Evolutionary conservation across 1,139 yeast genomes (phyloP), one percentile per base, ranked within the genome.

Genomic region (Blastobotrys illinoisensis): DNA sequence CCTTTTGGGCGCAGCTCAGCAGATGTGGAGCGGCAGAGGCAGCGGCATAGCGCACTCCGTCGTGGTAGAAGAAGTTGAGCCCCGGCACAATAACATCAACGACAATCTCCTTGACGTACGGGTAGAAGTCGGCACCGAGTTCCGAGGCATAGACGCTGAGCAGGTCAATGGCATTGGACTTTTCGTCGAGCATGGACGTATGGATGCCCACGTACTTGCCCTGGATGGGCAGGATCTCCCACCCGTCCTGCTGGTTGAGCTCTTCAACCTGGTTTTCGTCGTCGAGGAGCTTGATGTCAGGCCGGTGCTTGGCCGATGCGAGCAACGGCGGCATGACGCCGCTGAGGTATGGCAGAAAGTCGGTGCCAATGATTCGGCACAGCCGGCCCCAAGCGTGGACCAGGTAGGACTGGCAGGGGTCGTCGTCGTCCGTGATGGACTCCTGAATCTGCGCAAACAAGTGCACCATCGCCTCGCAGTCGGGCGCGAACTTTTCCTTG

Each of bases 301-400:
- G 97, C 32, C 90, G 81, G 16, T 95, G 91, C 66, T 85, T 88
- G 5, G 97, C 99, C 40, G 93, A 86, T 54, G 79, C 80, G 56
- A 93, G 71, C 57, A 93, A 74, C 13, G 97, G 93, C 19, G 98
- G 98, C 69, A 93, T 79, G 44, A 93, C 97, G n/a, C 83, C 81
- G 40, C 90, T 88, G 57, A 93, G 76, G 62, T 83, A 86, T n/a
- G 96, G 97, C 59, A 88, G 72, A 70, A 93, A 93, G 53, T 89
- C 96, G 57, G 79, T 80, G 24, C 97, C 96, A 55, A 91, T 78
- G 50, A 93, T 81, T 64, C 88, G 80, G 68, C 99, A 93, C 52
- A 93, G 79, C 66, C 99, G 82, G 54, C 95, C 91, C 99, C 99
- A 93, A 50, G 96, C 97, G 70, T 89, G 96, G 63, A 90, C 96